Evolutionary conservation across 805 yeast genomes (phyloP).

Genomic region (Candida arabinofermentans): DNA sequence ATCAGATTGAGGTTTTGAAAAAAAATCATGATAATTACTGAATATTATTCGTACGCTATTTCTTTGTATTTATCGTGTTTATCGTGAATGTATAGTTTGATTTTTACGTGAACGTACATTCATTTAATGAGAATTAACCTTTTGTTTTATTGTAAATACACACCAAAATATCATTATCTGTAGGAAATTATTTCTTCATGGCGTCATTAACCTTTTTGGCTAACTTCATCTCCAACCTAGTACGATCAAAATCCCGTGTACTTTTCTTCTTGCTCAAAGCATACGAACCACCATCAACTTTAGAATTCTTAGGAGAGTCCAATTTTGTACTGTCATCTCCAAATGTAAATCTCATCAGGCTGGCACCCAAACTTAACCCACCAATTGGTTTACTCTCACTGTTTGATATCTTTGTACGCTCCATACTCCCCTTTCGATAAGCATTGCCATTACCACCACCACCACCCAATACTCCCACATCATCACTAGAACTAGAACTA

Average conservation of each 20-base stretch:
- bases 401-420: no score
- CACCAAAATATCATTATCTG: background rate
- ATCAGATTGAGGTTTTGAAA: constrained; percentile 48
- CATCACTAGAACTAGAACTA: no score
- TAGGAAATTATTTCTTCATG: constrained; percentile 22
- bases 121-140: background rate
- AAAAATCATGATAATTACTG: constrained; percentile 2
- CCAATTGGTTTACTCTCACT: no score
- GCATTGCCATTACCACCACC: no score
- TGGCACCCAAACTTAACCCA: no score
- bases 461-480: no score
- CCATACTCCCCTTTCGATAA: no score
- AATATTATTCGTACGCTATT: background rate
- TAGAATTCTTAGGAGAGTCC: no score
- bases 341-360: no score
- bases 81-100: background rate
- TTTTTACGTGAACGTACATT: background rate
- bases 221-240: constrained; percentile 44
- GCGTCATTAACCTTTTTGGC: constrained; percentile 41
- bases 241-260: constrained; percentile 38
- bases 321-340: no score
- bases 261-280: background rate
- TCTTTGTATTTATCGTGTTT: background rate
- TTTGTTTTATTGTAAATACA: background rate
- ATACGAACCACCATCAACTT: background rate